phyloP scores from a whole-genome alignment of 2,329 filamentous ascomycete species.

The Aspergillus japonicus region DNA sequence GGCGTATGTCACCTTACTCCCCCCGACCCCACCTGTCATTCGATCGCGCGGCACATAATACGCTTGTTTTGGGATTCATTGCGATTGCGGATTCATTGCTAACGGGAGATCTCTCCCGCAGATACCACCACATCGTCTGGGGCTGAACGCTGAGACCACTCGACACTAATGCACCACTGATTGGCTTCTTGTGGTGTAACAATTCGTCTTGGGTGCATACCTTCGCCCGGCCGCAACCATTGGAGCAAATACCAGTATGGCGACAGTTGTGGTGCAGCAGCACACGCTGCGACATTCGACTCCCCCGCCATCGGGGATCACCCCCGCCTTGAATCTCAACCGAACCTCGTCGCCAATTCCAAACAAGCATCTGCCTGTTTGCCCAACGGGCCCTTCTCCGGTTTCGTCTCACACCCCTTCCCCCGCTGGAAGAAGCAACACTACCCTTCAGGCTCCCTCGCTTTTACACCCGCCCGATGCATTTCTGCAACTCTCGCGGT shows the following conservation, averaged over 20 bases:
- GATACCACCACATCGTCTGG: not conserved
- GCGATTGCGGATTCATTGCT: not conserved
- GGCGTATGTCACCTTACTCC: conserved; percentile 3
- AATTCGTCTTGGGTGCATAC: conserved; percentile 3
- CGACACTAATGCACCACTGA: conserved; percentile 18
- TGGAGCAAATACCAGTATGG: conserved; percentile 34
- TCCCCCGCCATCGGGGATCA: conserved; percentile 45
- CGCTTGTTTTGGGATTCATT: not conserved
- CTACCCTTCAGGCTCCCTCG: conserved; percentile 61
- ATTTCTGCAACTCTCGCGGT: conserved; percentile 57
- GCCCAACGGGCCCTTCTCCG: conserved; percentile 71
- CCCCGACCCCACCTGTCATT: not conserved
- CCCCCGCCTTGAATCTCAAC: conserved; percentile 58
- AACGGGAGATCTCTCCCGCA: not conserved
- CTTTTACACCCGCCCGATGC: conserved; percentile 71
- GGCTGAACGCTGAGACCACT: not conserved
- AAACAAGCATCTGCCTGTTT: conserved; percentile 88
- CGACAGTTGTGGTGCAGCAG: conserved; percentile 50
- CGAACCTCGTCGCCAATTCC: conserved; percentile 65
- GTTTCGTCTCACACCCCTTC: conserved; percentile 66
- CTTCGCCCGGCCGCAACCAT: not conserved
- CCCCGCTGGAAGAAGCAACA: conserved; percentile 57
- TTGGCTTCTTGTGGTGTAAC: conserved; percentile 3
- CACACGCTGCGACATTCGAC: conserved; percentile 49
- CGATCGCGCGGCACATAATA: conserved; percentile 2